Evolutionary conservation across 2,329 filamentous ascomycete genomes (phyloP).

Genomic region (Botryotinia globosa): DNA sequence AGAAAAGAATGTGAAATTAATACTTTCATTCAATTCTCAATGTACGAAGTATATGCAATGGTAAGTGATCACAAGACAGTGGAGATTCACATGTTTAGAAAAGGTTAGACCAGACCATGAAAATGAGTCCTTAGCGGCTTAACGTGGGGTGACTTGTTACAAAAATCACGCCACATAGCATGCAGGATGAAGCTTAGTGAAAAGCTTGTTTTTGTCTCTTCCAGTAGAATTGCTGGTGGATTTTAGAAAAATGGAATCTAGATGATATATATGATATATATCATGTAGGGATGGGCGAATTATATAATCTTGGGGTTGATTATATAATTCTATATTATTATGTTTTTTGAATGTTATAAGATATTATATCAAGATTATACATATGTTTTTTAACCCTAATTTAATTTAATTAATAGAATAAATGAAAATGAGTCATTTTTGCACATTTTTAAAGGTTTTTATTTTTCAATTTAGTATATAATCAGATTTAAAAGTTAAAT

Average conservation of each 20-base stretch:
- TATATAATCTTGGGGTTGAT: no score
- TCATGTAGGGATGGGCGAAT: no score
- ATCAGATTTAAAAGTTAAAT: no score
- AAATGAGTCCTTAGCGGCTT: not conserved
- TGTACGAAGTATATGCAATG: not conserved
- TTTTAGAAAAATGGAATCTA: not conserved
- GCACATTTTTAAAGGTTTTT: no score
- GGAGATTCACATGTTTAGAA: not conserved
- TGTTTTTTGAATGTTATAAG: no score
- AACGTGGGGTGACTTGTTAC: slow-evolving; percentile 15
- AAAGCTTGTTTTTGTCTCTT: not conserved
- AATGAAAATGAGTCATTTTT: no score
- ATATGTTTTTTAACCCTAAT: no score
- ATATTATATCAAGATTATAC: no score
- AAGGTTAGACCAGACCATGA: not conserved
- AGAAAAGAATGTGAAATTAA: not conserved
- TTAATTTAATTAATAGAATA: no score
- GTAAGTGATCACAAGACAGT: not conserved
- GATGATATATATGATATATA: no score
- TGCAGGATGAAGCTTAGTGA: not conserved
- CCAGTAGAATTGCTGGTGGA: not conserved
- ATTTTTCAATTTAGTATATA: no score
- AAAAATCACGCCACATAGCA: slow-evolving; percentile 23
- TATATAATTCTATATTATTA: no score
- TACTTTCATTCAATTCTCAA: not conserved